Percentiles rank a stretch among this genome's conserved stretches.
These are phyloP conservation scores for Phytophthora pisi DNA, from an alignment of 352 stramenopile species.

Conservation along the genomic window DNA sequence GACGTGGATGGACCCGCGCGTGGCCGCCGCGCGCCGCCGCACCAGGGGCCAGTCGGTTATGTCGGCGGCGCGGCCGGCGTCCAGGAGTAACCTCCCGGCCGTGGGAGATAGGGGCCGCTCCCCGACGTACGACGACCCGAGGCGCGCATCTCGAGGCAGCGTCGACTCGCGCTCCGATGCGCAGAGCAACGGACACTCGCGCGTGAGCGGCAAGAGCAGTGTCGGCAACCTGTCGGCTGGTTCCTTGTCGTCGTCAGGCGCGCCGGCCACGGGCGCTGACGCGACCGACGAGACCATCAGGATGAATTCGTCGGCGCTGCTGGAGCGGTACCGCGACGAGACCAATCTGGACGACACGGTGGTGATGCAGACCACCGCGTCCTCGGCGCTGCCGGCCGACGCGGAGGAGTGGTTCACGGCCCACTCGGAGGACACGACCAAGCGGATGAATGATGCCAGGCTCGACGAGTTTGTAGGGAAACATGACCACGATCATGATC, in stretches of 20 bases:
- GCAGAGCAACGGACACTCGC: constrained; percentile 15
- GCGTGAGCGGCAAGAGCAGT: constrained; percentile 29
- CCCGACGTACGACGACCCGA: constrained; percentile 32
- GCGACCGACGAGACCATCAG: constrained; percentile 22
- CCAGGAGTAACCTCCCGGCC: constrained; percentile 10
- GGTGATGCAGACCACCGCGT: constrained; percentile 30
- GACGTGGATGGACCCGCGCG: constrained; percentile 82
- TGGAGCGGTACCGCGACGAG: constrained; percentile 43
- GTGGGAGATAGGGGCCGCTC: constrained; percentile 4
- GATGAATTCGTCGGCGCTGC: constrained; percentile 33
- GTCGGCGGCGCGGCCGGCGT: constrained; percentile 6
- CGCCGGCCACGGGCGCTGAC: background rate
- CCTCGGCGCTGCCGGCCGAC: constrained; percentile 24
- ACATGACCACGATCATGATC: background rate
- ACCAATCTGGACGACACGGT: constrained; percentile 26
- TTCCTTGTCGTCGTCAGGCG: constrained; percentile 22
- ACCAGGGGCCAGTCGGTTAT: constrained; percentile 27
- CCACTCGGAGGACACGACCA: constrained; percentile 24
- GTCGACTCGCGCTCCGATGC: constrained; percentile 22
- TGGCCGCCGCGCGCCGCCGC: constrained; percentile 33
- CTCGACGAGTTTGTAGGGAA: constrained; percentile 12
- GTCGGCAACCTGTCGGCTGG: constrained; percentile 21
- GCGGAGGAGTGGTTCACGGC: constrained; percentile 42
- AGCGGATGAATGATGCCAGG: constrained; percentile 10
- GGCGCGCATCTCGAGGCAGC: constrained; percentile 15